A percentile compares a stretch with the other conserved stretches of the same genome.
Conservation (phyloP, 257 asterid genomes). For the Forsythia suspensa region DNA sequence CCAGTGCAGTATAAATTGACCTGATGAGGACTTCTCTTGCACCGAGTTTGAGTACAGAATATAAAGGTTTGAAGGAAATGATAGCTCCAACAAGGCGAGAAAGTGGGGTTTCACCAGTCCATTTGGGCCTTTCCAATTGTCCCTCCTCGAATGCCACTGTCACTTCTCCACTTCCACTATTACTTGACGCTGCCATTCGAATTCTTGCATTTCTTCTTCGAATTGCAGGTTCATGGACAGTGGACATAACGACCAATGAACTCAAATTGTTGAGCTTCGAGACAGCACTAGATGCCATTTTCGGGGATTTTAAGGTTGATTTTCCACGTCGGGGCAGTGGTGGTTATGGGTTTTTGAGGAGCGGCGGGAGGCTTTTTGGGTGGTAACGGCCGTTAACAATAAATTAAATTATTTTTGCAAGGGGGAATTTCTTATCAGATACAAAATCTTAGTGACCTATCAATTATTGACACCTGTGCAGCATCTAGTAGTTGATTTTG, state of each 20-base stretch:
- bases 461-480: constrained; percentile 11
- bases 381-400: constrained; percentile 15
- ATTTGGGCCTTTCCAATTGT: constrained; percentile 73
- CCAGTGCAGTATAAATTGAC: constrained; percentile 24
- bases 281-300: constrained; percentile 44
- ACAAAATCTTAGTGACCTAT: constrained; percentile 30
- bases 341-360: background rate
- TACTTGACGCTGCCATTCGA: constrained; percentile 36
- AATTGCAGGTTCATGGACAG: constrained; percentile 19
- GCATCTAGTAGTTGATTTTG: background rate
- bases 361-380: constrained; percentile 19
- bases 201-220: constrained; percentile 30
- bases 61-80: constrained; percentile 80
- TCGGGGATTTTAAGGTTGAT: background rate
- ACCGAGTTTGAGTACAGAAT: constrained; percentile 72
- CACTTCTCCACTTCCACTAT: constrained; percentile 33
- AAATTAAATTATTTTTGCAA: background rate
- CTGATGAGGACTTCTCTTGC: constrained; percentile 90
- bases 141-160: constrained; percentile 68
- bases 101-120: constrained; percentile 84
- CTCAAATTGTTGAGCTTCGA: constrained; percentile 47
- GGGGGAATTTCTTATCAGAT: constrained; percentile 1
- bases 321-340: constrained; percentile 14
- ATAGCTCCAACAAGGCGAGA: constrained; percentile 81
- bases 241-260: constrained; percentile 22